Evolutionary conservation across 148 eudicot species (phyloP).

Genomic region (Chenopodium album): DNA sequence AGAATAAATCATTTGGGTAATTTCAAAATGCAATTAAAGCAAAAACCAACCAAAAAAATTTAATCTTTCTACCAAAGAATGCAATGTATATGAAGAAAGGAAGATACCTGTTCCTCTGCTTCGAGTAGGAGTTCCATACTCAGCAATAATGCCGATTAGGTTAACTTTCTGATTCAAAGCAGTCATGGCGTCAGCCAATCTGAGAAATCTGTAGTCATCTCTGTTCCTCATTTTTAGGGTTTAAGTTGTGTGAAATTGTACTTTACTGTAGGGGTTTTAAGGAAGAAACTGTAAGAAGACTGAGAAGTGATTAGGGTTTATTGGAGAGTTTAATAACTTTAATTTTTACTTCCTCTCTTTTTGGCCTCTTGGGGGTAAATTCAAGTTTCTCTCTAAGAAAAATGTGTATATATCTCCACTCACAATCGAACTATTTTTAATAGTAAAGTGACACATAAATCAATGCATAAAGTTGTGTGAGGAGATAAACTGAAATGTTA

Average conservation of each 20-base stretch:
- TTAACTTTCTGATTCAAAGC: slow-evolving; percentile 62
- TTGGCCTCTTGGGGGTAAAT: no score
- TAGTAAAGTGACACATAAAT: no score
- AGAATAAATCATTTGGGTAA: background rate
- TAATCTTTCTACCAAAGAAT: no score
- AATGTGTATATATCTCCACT: no score
- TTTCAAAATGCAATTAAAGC: background rate
- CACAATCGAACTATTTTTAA: no score
- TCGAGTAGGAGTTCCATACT: slow-evolving; percentile 52
- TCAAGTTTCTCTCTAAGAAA: no score
- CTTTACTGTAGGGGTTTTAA: background rate
- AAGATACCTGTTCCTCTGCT: slow-evolving; percentile 71
- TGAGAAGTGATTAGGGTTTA: background rate
- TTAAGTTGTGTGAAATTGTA: background rate
- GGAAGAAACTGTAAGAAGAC: background rate
- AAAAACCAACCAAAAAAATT: background rate
- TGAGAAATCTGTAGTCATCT: slow-evolving; percentile 51
- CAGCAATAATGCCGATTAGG: slow-evolving; percentile 60
- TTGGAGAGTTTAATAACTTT: no score
- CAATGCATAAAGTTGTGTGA: no score
- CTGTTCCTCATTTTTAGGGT: slow-evolving; percentile 21
- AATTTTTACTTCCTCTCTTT: no score
- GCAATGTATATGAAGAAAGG: background rate
- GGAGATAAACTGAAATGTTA: no score
- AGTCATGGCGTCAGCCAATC: slow-evolving; percentile 50